Conservation (phyloP, 2,329 filamentous ascomycete genomes). For the Fusarium secorum region DNA sequence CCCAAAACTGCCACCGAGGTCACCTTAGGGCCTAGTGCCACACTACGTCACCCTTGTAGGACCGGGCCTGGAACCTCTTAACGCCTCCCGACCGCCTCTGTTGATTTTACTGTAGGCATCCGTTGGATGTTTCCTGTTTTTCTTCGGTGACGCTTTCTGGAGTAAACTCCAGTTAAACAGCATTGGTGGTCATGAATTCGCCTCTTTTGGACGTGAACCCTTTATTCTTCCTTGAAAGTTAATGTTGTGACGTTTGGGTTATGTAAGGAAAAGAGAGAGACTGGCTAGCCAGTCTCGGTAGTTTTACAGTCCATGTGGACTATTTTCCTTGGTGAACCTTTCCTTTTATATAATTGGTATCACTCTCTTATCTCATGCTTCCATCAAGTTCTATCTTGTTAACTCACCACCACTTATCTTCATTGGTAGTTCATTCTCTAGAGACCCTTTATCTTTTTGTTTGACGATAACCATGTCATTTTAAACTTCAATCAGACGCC, state of each 20-base stretch:
- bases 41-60: slow-evolving; percentile 38
- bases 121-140: slow-evolving; percentile 12
- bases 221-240: neutral
- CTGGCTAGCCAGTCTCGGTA: neutral
- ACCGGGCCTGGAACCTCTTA: slow-evolving; percentile 15
- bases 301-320: slow-evolving; percentile 16
- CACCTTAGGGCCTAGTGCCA: slow-evolving; percentile 23
- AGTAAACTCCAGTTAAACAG: neutral
- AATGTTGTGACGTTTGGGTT: slow-evolving; percentile 21
- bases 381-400: neutral
- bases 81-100: neutral
- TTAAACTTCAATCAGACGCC: slow-evolving; percentile 17
- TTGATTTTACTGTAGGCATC: neutral
- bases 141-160: slow-evolving; percentile 25
- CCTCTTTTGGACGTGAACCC: neutral
- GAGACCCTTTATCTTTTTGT: neutral
- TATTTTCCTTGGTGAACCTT: slow-evolving; percentile 9
- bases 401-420: neutral
- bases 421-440: neutral
- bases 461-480: slow-evolving; percentile 19
- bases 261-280: neutral
- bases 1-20: slow-evolving; percentile 38
- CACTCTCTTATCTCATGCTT: slow-evolving; percentile 8
- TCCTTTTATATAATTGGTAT: neutral
- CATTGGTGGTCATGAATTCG: neutral